Evolutionary conservation across 345 rosid genomes (phyloP).

Genomic region (Moricandia arvensis): DNA sequence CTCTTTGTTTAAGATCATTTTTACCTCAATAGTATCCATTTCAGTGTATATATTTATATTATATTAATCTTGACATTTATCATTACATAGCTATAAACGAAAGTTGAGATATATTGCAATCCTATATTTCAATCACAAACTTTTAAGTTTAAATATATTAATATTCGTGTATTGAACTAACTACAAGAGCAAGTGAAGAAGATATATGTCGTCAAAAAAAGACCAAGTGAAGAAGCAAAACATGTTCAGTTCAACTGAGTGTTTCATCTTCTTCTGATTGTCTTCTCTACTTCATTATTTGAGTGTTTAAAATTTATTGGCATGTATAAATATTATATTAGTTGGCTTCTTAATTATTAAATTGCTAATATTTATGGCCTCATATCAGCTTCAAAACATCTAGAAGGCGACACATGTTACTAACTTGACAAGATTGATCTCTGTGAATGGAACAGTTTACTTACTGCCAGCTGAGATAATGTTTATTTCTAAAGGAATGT

Average conservation of each 20-base stretch:
- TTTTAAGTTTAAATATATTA: background rate
- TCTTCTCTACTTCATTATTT: slow-evolving; percentile 31
- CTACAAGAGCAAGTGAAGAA: background rate
- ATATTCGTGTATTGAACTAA: background rate
- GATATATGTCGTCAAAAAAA: too few relatives aligned
- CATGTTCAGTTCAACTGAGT: slow-evolving; percentile 38
- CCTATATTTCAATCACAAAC: background rate
- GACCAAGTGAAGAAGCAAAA: slow-evolving; percentile 35
- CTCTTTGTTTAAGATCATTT: too few relatives aligned
- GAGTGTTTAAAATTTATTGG: slow-evolving; percentile 30
- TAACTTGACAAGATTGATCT: slow-evolving; percentile 26
- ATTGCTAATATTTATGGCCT: slow-evolving; percentile 9
- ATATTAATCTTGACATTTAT: too few relatives aligned
- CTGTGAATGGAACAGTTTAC: slow-evolving; percentile 37
- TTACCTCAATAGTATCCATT: too few relatives aligned
- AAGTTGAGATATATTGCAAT: too few relatives aligned
- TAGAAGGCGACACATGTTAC: slow-evolving; percentile 26
- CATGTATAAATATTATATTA: background rate
- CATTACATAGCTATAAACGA: too few relatives aligned
- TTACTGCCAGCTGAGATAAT: slow-evolving; percentile 22
- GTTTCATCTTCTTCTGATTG: slow-evolving; percentile 35
- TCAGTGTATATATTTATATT: too few relatives aligned
- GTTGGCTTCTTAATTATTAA: too few relatives aligned
- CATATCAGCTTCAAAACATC: slow-evolving; percentile 14
- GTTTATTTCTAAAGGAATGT: background rate